Base-by-base conservation (phyloP, 225 moss, liverwort and hornwort genomes). In the Climacium dendroides region DNA sequence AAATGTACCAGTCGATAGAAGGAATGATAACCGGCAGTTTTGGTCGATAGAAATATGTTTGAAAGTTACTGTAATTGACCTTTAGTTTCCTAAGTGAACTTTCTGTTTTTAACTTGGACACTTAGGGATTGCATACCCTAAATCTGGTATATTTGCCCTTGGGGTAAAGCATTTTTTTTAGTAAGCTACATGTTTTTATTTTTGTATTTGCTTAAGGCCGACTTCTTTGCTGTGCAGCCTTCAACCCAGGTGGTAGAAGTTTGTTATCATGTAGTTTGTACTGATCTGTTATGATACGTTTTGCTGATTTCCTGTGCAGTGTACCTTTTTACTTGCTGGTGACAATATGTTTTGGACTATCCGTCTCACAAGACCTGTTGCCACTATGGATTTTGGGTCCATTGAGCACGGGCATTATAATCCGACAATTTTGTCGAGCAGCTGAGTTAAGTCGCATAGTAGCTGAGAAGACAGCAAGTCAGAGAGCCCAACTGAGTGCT, bases 381-480 rank as follows among this genome's bases (percentile, higher is more conserved):
- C 98, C 98, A 64, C 90, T 96, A 50, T 99, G 98, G 97, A 93
- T 99, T 73, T 89, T 99, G 54, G 98, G 98, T 76, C 95, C 97
- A 53, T 59, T 97, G 66, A 82, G 93, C 60, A 96, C 92, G 48
- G 92, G 97, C 76, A 88, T 93, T 85, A 88, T 95, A 58, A 95
- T 99, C 74, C 94, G 95, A 90, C 93, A 93, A 81, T 91, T 82
- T 69, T 94, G 82, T 91, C 92, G 88, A 89, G 81, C 89, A 72
- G 91, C 37, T 58, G 92, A 93, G 74, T 74, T 93, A 54, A 85
- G 91, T 69, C 91, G 90, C 52, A 73, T 83, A 64, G 43, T 86
- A 80, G 71, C 91, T 71, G 92, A 88, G 54, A 90, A 92, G 79
- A 93, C 90, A 50, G 89, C 94, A 79, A 92, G 85, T 39, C 89